phyloP scores from a whole-genome alignment of 2,329 filamentous ascomycete genomes.

The Nothophaeocryptopus gaeumannii region DNA sequence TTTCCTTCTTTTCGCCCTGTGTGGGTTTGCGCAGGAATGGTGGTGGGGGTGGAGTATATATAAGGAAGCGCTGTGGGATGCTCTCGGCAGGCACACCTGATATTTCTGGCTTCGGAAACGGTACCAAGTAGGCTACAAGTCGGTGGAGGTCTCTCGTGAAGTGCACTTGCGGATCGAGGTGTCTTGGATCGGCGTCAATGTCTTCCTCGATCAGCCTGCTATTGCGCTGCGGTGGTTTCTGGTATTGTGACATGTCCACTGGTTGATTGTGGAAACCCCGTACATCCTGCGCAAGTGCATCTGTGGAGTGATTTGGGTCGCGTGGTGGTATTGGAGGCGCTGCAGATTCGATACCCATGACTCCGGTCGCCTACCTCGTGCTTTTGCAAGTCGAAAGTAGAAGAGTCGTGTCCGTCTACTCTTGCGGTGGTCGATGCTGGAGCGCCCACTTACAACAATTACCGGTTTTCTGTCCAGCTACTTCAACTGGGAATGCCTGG shows the following conservation, averaged over 20 bases:
- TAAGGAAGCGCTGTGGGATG: conserved; percentile 43
- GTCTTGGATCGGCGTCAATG: conserved; percentile 8
- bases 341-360: too few relatives aligned
- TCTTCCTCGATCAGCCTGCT: not conserved
- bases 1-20: conserved; percentile 42
- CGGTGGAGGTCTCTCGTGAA: conserved; percentile 44
- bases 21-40: conserved; percentile 39
- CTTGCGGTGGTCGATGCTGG: too few relatives aligned
- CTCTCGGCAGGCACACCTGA: conserved; percentile 15
- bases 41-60: conserved; percentile 46
- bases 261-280: conserved; percentile 4
- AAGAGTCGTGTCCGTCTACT: too few relatives aligned
- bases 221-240: conserved; percentile 1
- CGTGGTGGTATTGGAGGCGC: not conserved
- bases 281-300: not conserved
- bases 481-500: too few relatives aligned
- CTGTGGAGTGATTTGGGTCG: conserved; percentile 1
- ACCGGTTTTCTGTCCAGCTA: too few relatives aligned
- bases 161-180: conserved; percentile 36
- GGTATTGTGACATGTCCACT: conserved; percentile 1
- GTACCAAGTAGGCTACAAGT: conserved; percentile 44
- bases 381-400: too few relatives aligned
- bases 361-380: too few relatives aligned
- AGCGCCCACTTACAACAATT: too few relatives aligned
- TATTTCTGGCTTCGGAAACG: conserved; percentile 37